phyloP scores from a whole-genome alignment of 305 asterid species.

The Euphrasia arctica region DNA sequence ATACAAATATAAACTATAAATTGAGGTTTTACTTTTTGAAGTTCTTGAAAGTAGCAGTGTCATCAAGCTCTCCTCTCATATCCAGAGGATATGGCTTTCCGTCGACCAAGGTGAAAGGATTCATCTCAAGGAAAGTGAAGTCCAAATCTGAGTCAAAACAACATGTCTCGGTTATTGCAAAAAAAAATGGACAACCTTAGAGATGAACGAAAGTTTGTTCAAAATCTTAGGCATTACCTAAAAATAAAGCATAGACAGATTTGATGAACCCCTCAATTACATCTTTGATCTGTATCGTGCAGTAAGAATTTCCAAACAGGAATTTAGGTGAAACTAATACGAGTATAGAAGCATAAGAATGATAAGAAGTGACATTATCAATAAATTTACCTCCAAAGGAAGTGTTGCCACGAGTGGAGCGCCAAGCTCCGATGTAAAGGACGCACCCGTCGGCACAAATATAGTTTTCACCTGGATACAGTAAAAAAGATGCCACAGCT shows the following conservation, averaged over 20 bases:
- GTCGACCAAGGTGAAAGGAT: conserved; percentile 65
- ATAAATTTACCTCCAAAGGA: conserved; percentile 54
- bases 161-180: background rate
- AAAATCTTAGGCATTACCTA: conserved; percentile 35
- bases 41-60: conserved; percentile 76
- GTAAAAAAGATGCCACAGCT: background rate
- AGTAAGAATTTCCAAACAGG: background rate
- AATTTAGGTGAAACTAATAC: conserved; percentile 7
- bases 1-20: background rate
- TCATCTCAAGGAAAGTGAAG: conserved; percentile 78
- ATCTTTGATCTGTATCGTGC: conserved; percentile 44
- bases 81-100: conserved; percentile 76
- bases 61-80: conserved; percentile 83
- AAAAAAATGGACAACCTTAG: background rate
- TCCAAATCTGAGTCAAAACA: conserved; percentile 48
- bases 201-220: background rate
- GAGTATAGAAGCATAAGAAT: background rate
- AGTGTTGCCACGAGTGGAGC: conserved; percentile 77
- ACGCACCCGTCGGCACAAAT: conserved; percentile 46
- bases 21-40: conserved; percentile 47
- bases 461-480: conserved; percentile 58
- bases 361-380: background rate
- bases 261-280: conserved; percentile 63
- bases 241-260: conserved; percentile 47
- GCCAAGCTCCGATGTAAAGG: conserved; percentile 50